Evolutionary conservation across 1,284 basidiomycete species (phyloP), one percentile per base, ranked within the genome.

Genomic region (Retiboletus fuscus): DNA sequence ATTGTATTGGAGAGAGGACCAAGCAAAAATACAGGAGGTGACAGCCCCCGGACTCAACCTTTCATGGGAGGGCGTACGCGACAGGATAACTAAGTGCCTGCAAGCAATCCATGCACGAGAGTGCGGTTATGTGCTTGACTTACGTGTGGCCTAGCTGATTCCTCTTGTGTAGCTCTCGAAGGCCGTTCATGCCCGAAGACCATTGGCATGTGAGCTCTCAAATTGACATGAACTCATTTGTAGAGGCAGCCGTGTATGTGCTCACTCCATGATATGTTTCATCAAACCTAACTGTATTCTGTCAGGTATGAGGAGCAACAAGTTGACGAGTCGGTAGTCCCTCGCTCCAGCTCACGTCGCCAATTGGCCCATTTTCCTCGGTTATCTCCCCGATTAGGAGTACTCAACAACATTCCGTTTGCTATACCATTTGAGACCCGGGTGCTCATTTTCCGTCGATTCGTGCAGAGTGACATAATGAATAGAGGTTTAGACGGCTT

Each of bases 401-500:
- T 99, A 41, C 89, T 99, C 66, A 96, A 98, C 85, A 97, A 98
- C 81, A 95, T 99, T 66, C 98, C 97, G 0, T 99, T 99, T 84
- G 92, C 96, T 20, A 95, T 99, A 70, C 97, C 97, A 0, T 99
- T 99, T 83, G 92, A 95, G 71, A 91, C 92, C 0, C 92, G 97
- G 28, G 94, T 99, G 12, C 88, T 92, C 60, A 96, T 99, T 61
- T 98, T 99, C 83, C 88, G 95, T 41, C 86, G 90, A 68, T 98
- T 97, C 79, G 89, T 98, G 63, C 78, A 85, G 74, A 91, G 88
- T 72, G 93, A 96, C 78, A 85, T 79, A 65, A 70, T 58, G 63
- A 72, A 72, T 63, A 75, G 72, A 69, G 76, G 70, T 46, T 67
- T 67, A 67, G 69, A 74, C 39, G 41, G 69, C 11, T 65, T 74